Evolutionary conservation across 768 basidiomycete species (phyloP), one percentile per base, ranked within the genome.

Genomic region (Pisolithus orientalis): DNA sequence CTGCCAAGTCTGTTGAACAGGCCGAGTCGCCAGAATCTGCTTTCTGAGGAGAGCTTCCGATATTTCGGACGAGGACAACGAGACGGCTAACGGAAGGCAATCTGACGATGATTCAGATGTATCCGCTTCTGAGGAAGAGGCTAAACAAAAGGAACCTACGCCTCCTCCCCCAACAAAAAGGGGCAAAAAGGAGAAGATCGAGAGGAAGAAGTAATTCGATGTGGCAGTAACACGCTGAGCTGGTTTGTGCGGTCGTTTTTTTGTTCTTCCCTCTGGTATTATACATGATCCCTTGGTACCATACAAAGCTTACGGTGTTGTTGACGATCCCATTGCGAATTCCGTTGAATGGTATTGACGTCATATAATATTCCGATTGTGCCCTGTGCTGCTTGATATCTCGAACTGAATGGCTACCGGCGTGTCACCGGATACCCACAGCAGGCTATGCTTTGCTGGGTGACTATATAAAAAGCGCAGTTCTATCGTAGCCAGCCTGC

Each of bases 141-240:
- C 67, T 4, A 64, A 67, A 0, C 76, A 77, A 3, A 76, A 62
- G 5, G 66, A 56, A 47, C 56, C 64, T 54, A 48, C 64, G 0
- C 65, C 66, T 38, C 69, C 67, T 47, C 44, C 31, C 9, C 5
- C 40, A 25, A 58, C 57, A 37, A 70, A 66, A 47, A 67, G 58
- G 53, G 53, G 51, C 55, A 68, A 59, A 57, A 69, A 58, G 54
- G 59, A 60, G 55, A 69, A 58, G 54, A 57, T 55, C 34, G 63
- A 60, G 9, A 64, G 58, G 54, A 65, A 34, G 42, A 62, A 64
- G 58, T 67, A 57, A 51, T 52, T 31, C 28, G 32, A 46, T 5
- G 11, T 34, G 34, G 11, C 11, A 34, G 34, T 8, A 8, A 29
- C 28, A 29, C 28, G 31, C 31, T 13, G 34, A 14, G 34, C 11